Evolutionary conservation across 1,139 yeast species (phyloP).

Genomic region (Protomyces arabidopsidicola): DNA sequence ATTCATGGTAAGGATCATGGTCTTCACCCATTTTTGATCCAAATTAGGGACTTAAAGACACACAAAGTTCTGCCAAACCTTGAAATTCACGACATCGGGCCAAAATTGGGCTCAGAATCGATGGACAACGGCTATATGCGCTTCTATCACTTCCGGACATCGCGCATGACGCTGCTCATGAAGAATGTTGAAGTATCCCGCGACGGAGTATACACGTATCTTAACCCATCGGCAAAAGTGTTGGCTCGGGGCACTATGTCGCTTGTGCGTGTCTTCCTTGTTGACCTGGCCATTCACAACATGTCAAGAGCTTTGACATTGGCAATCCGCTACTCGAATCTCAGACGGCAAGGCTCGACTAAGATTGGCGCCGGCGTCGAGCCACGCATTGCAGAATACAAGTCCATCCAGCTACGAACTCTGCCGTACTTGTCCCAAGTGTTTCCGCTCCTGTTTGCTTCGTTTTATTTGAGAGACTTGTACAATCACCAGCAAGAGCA

Average conservation of each 20-base stretch:
- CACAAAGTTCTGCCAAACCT: slow-evolving; percentile 74
- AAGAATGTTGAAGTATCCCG: slow-evolving; percentile 69
- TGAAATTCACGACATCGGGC: slow-evolving; percentile 84
- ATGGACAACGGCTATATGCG: slow-evolving; percentile 92
- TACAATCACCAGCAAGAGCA: slow-evolving; percentile 50
- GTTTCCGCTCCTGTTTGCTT: slow-evolving; percentile 69
- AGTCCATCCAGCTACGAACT: slow-evolving; percentile 20
- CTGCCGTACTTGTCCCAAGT: slow-evolving; percentile 43
- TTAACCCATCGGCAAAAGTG: slow-evolving; percentile 87
- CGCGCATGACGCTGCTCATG: slow-evolving; percentile 76
- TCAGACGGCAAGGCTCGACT: slow-evolving; percentile 68
- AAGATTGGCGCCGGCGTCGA: slow-evolving; percentile 8
- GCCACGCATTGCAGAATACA: slow-evolving; percentile 22
- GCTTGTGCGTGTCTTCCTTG: slow-evolving; percentile 88
- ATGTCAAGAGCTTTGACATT: slow-evolving; percentile 76
- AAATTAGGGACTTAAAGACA: slow-evolving; percentile 63
- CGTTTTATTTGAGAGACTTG: slow-evolving; percentile 55
- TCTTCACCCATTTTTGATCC: slow-evolving; percentile 86
- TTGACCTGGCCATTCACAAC: slow-evolving; percentile 72
- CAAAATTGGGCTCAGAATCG: slow-evolving; percentile 54
- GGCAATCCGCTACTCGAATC: slow-evolving; percentile 83
- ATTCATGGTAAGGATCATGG: slow-evolving; percentile 92
- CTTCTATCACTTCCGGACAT: slow-evolving; percentile 70
- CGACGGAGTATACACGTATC: slow-evolving; percentile 58
- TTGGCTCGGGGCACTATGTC: slow-evolving; percentile 79